phyloP scores from a whole-genome alignment of 2,329 filamentous ascomycete species.

The Cytospora chrysosperma region DNA sequence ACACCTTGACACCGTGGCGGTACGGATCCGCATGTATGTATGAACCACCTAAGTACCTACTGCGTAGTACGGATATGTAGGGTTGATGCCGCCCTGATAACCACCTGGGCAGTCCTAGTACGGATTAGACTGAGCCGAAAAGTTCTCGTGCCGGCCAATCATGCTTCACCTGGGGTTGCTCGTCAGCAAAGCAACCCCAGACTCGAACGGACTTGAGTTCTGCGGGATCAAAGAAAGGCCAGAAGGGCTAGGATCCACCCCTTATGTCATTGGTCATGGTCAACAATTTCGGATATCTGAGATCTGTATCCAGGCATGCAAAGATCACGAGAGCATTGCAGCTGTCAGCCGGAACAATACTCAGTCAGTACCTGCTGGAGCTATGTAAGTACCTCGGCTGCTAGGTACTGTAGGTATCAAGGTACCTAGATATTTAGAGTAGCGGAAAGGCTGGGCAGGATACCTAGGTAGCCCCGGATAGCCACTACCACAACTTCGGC shows the following conservation, averaged over 20 bases:
- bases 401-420: no score
- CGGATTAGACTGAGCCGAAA: constrained; percentile 14
- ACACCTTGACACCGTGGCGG: not conserved
- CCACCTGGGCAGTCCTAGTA: no score
- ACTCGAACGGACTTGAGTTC: not conserved
- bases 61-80: not conserved
- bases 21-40: no score
- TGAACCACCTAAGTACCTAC: no score
- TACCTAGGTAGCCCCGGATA: no score
- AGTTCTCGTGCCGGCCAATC: constrained; percentile 19
- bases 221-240: not conserved
- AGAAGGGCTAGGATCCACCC: not conserved
- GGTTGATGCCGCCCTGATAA: not conserved
- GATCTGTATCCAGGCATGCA: not conserved
- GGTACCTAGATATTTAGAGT: no score
- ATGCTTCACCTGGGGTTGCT: constrained; percentile 2
- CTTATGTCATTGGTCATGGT: constrained; percentile 13
- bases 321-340: constrained; percentile 15
- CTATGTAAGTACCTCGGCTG: no score
- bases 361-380: not conserved
- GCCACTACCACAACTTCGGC: not conserved
- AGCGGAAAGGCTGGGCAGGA: no score
- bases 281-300: constrained; percentile 9
- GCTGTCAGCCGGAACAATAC: not conserved
- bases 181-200: constrained; percentile 6